phyloP scores from a whole-genome alignment of 768 basidiomycete genomes.

The Suillus sp. region DNA sequence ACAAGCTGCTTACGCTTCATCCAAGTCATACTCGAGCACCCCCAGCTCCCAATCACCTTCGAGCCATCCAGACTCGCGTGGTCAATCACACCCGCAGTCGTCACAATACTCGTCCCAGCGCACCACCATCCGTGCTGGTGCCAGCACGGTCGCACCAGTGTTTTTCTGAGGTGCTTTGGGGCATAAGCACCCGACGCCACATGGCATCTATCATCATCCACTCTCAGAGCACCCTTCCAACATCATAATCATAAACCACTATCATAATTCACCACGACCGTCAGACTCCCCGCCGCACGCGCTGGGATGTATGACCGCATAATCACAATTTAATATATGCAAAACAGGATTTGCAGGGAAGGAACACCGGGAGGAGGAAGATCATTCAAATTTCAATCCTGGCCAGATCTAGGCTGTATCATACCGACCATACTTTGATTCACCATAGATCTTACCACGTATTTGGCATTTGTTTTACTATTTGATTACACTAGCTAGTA shows the following conservation, averaged over 20 bases:
- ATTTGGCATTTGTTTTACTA: constrained; percentile 8
- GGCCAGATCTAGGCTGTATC: neutral
- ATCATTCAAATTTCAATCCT: neutral
- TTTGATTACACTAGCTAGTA: constrained; percentile 3
- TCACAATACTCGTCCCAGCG: constrained; percentile 26
- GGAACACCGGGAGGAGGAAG: neutral
- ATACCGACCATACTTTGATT: constrained; percentile 6
- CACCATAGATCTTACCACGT: constrained; percentile 5
- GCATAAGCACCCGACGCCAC: neutral
- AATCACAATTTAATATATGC: constrained; percentile 5
- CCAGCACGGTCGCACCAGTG: constrained; percentile 53
- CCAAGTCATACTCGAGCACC: constrained; percentile 25
- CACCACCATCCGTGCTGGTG: constrained; percentile 50
- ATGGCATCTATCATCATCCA: neutral
- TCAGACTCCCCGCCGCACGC: neutral
- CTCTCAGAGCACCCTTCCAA: neutral
- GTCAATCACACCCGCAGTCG: constrained; percentile 28
- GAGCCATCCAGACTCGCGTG: constrained; percentile 20
- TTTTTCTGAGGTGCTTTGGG: constrained; percentile 52
- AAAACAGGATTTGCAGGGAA: neutral
- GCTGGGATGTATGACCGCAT: neutral
- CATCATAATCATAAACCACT: constrained; percentile 1
- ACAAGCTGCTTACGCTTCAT: constrained; percentile 20
- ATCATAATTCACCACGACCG: neutral
- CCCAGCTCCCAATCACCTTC: constrained; percentile 24